A percentile compares a stretch with the other conserved stretches of the same genome.
Evolutionary conservation across 78 protist genomes (phyloP).

Genomic region (Dictyostelium intermedium): DNA sequence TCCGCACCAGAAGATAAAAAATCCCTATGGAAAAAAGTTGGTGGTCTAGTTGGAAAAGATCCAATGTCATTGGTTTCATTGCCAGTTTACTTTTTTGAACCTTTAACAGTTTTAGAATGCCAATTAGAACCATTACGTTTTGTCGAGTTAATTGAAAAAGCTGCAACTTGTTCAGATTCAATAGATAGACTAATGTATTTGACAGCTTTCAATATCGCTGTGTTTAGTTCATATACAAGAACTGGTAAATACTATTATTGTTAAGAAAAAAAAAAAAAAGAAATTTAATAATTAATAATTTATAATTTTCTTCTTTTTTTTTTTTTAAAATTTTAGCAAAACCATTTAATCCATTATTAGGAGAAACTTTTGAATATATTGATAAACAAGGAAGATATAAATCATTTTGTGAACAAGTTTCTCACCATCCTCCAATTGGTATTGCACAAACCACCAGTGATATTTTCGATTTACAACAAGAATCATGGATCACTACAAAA

Average conservation of each 20-base stretch:
- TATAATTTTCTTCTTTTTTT: background rate
- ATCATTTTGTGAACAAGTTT: constrained; percentile 78
- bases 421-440: constrained; percentile 87
- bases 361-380: constrained; percentile 78
- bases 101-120: constrained; percentile 58
- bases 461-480: constrained; percentile 62
- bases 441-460: constrained; percentile 44
- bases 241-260: constrained; percentile 6
- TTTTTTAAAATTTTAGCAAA: constrained; percentile 4
- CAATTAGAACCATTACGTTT: constrained; percentile 73
- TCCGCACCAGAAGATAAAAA: constrained; percentile 64
- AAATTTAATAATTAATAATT: background rate
- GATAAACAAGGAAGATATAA: constrained; percentile 46
- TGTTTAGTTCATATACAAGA: constrained; percentile 50
- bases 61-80: constrained; percentile 70
- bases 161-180: constrained; percentile 34
- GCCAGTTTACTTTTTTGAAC: constrained; percentile 82
- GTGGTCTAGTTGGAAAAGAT: constrained; percentile 66
- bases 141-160: constrained; percentile 66
- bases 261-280: background rate
- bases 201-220: constrained; percentile 75
- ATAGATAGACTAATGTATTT: constrained; percentile 55
- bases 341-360: constrained; percentile 81
- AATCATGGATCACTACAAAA: constrained; percentile 67
- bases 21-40: constrained; percentile 46